Conservation (phyloP, 352 stramenopile species). For the Achlya hypogyna region DNA sequence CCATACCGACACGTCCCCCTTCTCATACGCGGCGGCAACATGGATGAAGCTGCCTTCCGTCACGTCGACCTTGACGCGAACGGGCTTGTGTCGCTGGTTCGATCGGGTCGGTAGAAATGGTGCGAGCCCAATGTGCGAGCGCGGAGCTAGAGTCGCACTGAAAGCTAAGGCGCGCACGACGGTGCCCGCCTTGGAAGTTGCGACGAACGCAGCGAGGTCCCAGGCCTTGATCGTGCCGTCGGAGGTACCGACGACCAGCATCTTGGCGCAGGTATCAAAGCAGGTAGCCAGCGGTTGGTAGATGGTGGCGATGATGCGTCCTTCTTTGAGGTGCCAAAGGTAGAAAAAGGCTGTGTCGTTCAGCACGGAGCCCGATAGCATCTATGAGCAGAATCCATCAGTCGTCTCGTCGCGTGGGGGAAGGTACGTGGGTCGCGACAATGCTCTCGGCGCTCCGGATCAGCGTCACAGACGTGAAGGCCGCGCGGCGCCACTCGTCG, state of each 20-base stretch:
- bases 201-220: constrained; percentile 47
- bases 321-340: constrained; percentile 74
- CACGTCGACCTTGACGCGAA: constrained; percentile 71
- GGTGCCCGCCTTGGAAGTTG: constrained; percentile 39
- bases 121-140: constrained; percentile 68
- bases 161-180: constrained; percentile 42
- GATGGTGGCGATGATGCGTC: constrained; percentile 52
- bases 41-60: constrained; percentile 73
- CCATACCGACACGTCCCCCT: constrained; percentile 81
- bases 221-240: constrained; percentile 77
- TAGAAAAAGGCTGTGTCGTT: constrained; percentile 74
- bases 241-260: constrained; percentile 57
- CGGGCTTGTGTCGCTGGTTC: constrained; percentile 48
- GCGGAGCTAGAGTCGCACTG: constrained; percentile 66
- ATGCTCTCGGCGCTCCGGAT: neutral
- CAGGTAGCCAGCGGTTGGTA: constrained; percentile 55
- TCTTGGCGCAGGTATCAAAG: constrained; percentile 74
- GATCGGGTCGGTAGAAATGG: constrained; percentile 75
- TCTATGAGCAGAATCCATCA: constrained; percentile 24
- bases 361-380: constrained; percentile 66
- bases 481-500: constrained; percentile 43
- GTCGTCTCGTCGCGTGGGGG: neutral
- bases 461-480: constrained; percentile 29
- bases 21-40: constrained; percentile 75
- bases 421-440: constrained; percentile 10